Evolutionary conservation across 1,284 basidiomycete genomes (phyloP).

Genomic region (Rhodotorula sp.): DNA sequence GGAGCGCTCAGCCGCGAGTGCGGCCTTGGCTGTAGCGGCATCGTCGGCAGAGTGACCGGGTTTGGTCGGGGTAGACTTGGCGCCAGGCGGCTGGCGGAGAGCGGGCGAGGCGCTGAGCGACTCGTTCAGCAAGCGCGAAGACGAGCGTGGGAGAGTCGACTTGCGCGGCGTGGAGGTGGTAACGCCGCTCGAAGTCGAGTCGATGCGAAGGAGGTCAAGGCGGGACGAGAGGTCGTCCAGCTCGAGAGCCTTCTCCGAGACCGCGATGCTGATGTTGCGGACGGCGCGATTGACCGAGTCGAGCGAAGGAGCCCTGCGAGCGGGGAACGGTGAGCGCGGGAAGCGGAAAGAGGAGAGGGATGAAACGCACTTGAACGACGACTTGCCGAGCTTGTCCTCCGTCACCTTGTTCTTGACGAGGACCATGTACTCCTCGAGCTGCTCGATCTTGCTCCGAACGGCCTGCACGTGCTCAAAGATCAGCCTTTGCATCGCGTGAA

Average conservation of each 20-base stretch:
- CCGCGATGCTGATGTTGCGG: conserved; percentile 69
- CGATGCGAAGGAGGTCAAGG: conserved; percentile 60
- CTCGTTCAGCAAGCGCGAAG: conserved; percentile 17
- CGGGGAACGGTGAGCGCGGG: neutral
- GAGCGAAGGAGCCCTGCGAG: conserved; percentile 69
- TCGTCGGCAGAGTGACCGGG: neutral
- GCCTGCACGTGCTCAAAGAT: too few species aligned
- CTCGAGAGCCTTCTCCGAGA: conserved; percentile 63
- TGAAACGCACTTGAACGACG: conserved; percentile 63
- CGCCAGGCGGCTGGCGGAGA: conserved; percentile 5
- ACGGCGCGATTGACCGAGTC: conserved; percentile 80
- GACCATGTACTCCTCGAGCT: conserved; percentile 72
- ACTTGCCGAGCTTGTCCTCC: conserved; percentile 65
- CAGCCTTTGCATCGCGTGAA: too few species aligned
- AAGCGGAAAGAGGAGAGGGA: neutral
- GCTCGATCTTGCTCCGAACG: conserved; percentile 70
- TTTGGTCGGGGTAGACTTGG: neutral
- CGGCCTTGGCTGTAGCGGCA: conserved; percentile 63
- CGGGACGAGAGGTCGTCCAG: conserved; percentile 62
- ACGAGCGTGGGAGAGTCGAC: neutral
- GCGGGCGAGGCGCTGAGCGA: conserved; percentile 9
- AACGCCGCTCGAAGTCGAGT: conserved; percentile 20
- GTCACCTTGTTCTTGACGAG: conserved; percentile 68
- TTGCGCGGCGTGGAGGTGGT: conserved; percentile 1
- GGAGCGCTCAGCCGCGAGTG: conserved; percentile 72